These are phyloP conservation scores for Pichia kluyveri DNA, from an alignment of 805 yeast species.

Conservation along the genomic window DNA sequence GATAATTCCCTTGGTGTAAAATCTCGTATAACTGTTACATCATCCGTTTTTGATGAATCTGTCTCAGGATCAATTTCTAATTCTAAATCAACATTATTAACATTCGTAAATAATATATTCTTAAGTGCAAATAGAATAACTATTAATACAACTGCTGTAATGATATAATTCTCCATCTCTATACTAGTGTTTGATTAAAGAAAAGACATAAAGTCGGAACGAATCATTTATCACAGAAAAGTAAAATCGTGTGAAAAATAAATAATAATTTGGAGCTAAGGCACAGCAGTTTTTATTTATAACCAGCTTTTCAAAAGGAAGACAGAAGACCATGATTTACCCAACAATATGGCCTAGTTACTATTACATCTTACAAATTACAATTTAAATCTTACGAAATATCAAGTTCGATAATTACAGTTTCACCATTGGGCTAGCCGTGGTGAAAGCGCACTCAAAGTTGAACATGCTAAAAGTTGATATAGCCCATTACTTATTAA, in stretches of 20 bases:
- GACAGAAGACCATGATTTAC: no score
- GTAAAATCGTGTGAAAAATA: no score
- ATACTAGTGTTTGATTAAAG: no score
- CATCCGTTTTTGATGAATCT: constrained; percentile 3
- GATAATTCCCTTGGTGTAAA: constrained; percentile 72
- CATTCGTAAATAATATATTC: constrained; percentile 15
- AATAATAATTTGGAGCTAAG: no score
- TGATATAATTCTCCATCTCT: constrained; percentile 20
- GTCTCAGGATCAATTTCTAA: constrained; percentile 19
- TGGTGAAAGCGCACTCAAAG: constrained; percentile 53
- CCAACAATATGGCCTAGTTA: background rate
- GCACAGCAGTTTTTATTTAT: no score
- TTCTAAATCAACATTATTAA: constrained; percentile 14
- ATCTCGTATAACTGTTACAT: constrained; percentile 25
- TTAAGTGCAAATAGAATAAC: constrained; percentile 17
- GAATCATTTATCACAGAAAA: no score
- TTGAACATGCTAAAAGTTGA: constrained; percentile 27
- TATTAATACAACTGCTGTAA: constrained; percentile 2
- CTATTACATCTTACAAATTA: background rate
- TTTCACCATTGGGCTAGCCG: constrained; percentile 26
- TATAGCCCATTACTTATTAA: constrained; percentile 39
- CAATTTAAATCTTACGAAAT: background rate
- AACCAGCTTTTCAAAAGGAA: no score
- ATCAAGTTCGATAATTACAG: constrained; percentile 32
- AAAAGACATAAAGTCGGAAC: no score